Conservation (phyloP, 179 eudicot species). For the Beta corolliflora region DNA sequence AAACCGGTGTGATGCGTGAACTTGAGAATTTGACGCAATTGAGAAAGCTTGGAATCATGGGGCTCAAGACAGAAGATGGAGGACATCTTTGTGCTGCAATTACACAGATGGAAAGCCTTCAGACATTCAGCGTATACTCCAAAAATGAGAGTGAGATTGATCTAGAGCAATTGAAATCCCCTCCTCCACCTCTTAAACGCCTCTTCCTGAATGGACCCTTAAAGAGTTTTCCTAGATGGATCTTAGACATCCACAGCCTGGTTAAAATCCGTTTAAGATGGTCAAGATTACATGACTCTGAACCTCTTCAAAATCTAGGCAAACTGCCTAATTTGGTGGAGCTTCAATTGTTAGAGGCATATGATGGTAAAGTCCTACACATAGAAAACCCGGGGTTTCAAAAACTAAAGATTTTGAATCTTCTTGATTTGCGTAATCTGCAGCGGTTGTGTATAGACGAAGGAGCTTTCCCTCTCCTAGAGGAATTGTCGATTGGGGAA, state of each 20-base stretch:
- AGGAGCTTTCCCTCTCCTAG: conserved; percentile 19
- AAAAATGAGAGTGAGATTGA: not conserved
- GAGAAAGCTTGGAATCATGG: conserved; percentile 30
- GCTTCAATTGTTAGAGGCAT: conserved; percentile 28
- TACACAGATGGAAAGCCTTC: conserved; percentile 25
- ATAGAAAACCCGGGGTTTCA: conserved; percentile 15
- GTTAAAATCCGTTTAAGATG: conserved; percentile 25
- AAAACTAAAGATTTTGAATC: conserved; percentile 22
- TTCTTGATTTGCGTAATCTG: conserved; percentile 19
- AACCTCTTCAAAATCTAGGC: conserved; percentile 8
- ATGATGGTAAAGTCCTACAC: not conserved
- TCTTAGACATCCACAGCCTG: conserved; percentile 5
- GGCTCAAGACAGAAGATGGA: not conserved
- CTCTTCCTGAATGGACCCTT: conserved; percentile 27
- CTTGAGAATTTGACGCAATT: conserved; percentile 17
- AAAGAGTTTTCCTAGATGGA: conserved; percentile 18
- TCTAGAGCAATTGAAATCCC: conserved; percentile 10
- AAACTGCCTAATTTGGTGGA: conserved; percentile 24
- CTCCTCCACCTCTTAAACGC: conserved; percentile 21
- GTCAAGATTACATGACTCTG: not conserved
- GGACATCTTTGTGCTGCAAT: conserved; percentile 21
- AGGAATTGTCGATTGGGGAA: conserved; percentile 20
- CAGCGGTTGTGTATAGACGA: conserved; percentile 1
- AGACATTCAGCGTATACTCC: conserved; percentile 14
- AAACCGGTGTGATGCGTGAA: conserved; percentile 5